Evolutionary conservation across 2,329 filamentous ascomycete genomes (phyloP).

Genomic region (Colletotrichum lini): DNA sequence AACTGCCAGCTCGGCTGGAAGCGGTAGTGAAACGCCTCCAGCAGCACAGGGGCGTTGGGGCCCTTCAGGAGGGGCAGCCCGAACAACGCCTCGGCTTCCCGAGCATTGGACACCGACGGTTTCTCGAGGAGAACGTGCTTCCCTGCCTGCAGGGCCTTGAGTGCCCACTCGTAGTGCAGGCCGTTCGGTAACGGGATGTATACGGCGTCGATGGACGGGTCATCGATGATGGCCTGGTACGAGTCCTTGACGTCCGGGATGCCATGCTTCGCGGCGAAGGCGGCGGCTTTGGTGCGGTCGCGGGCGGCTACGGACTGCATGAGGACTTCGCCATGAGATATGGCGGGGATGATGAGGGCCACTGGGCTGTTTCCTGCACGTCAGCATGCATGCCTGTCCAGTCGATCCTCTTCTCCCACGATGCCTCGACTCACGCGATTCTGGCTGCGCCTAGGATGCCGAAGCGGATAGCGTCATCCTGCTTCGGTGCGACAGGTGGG

Average conservation of each 20-base stretch:
- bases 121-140: conserved; percentile 72
- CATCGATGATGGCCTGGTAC: conserved; percentile 60
- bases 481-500: conserved; percentile 16
- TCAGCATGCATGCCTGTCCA: background rate
- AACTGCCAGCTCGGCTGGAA: conserved; percentile 65
- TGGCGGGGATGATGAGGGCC: conserved; percentile 64
- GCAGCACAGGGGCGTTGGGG: conserved; percentile 58
- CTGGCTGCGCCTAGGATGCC: conserved; percentile 59
- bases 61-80: conserved; percentile 51
- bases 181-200: conserved; percentile 64
- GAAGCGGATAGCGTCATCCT: conserved; percentile 51
- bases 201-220: conserved; percentile 60
- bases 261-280: conserved; percentile 65
- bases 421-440: conserved; percentile 52
- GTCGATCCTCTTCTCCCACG: background rate
- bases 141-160: conserved; percentile 61
- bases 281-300: conserved; percentile 60
- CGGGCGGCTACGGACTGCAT: conserved; percentile 67
- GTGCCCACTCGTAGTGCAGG: conserved; percentile 61
- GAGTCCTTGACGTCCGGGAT: conserved; percentile 64
- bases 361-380: conserved; percentile 49
- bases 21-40: conserved; percentile 67
- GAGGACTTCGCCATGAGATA: conserved; percentile 67
- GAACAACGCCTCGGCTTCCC: conserved; percentile 62
- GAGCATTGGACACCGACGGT: conserved; percentile 61